Percentiles rank a stretch among this genome's conserved stretches.
These are phyloP conservation scores for Sutorius australiensis DNA, from an alignment of 768 basidiomycete species.

Conservation along the genomic window DNA sequence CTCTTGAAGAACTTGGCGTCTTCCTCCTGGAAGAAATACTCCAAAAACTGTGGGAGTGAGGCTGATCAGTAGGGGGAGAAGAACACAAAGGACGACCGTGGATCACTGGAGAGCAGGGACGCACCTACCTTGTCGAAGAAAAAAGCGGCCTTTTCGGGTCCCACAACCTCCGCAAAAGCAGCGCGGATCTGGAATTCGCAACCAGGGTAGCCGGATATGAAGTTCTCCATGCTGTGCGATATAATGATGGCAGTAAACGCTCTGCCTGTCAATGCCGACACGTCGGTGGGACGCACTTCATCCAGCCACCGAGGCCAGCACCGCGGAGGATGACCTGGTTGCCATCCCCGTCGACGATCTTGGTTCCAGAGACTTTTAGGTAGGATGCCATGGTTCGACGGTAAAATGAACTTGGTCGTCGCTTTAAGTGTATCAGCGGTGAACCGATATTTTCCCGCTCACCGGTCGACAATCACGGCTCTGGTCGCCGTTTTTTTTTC, in stretches of 20 bases:
- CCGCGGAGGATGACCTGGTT: constrained; percentile 62
- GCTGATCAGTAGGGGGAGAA: neutral
- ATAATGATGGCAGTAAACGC: constrained; percentile 2
- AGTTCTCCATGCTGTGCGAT: constrained; percentile 64
- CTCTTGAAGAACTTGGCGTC: constrained; percentile 77
- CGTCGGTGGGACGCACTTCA: constrained; percentile 57
- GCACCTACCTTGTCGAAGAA: constrained; percentile 79
- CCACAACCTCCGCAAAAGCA: constrained; percentile 62
- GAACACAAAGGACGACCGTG: neutral
- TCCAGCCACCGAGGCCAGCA: constrained; percentile 81
- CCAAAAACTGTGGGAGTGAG: constrained; percentile 53
- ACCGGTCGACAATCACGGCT: constrained; percentile 1
- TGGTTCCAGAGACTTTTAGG: constrained; percentile 55
- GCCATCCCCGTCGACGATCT: constrained; percentile 54
- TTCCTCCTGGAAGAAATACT: constrained; percentile 75
- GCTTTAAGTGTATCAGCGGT: constrained; percentile 1
- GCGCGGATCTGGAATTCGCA: constrained; percentile 78
- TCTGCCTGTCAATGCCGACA: constrained; percentile 1
- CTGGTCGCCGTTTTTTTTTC: neutral
- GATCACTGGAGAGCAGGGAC: neutral
- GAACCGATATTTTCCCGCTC: constrained; percentile 18
- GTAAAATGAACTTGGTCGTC: neutral
- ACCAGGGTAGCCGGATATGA: constrained; percentile 75
- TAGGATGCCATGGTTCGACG: constrained; percentile 33
- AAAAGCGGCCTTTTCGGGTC: constrained; percentile 62